Conservation (phyloP, 139 green algal species). For the Chlamydomonas sp. region DNA sequence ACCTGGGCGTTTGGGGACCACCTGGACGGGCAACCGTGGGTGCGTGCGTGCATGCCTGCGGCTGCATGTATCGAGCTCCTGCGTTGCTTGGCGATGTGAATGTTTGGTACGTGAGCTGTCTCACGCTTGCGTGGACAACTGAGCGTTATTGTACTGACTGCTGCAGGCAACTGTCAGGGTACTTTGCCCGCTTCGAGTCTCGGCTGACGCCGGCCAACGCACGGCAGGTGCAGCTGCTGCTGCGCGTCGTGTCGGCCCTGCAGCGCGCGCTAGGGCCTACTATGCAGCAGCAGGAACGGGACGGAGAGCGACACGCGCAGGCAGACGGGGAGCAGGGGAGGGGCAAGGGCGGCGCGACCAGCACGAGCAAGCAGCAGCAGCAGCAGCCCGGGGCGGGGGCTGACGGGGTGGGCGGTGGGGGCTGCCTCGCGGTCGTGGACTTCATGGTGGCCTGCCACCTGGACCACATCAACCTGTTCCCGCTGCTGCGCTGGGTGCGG, state of each 20-base stretch:
- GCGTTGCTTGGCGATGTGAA: no score
- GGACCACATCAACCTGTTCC: constrained; percentile 95
- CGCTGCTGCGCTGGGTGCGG: constrained; percentile 76
- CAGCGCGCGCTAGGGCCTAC: not conserved
- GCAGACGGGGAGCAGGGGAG: no score
- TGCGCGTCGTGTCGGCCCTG: constrained; percentile 44
- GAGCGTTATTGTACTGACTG: not conserved
- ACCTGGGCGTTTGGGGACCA: not conserved
- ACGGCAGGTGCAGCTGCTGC: constrained; percentile 75
- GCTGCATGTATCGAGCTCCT: no score
- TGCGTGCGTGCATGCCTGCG: no score
- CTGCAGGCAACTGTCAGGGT: constrained; percentile 48
- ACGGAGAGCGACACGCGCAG: not conserved
- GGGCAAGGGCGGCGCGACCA: no score
- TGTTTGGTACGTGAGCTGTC: no score
- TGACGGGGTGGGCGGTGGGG: not conserved
- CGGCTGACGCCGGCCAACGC: constrained; percentile 78
- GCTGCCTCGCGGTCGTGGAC: not conserved
- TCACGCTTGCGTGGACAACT: no score
- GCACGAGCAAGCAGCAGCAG: not conserved
- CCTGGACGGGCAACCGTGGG: not conserved
- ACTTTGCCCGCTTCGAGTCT: constrained; percentile 79
- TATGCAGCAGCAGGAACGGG: not conserved
- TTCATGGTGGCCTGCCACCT: constrained; percentile 47
- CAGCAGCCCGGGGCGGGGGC: not conserved